Evolutionary conservation across 441 rosid genomes (phyloP).

Genomic region (Erodium trifolium): DNA sequence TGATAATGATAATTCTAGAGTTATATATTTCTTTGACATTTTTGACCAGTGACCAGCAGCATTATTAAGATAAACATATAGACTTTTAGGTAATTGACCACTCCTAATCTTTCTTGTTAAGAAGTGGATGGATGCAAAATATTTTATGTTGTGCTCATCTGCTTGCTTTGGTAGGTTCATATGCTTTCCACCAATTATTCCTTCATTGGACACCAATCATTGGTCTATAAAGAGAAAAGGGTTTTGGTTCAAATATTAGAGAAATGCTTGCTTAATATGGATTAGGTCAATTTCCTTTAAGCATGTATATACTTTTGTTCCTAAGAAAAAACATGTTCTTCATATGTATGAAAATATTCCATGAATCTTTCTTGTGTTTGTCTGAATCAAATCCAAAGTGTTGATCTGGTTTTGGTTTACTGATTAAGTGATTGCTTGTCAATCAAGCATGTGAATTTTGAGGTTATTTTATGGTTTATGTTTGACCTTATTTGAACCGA

Average conservation of each 20-base stretch:
- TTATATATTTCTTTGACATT: background rate
- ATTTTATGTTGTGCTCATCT: constrained; percentile 33
- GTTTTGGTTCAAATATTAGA: constrained; percentile 22
- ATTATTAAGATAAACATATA: constrained; percentile 1
- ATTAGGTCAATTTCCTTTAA: constrained; percentile 30
- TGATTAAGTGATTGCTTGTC: constrained; percentile 33
- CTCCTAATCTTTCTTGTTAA: constrained; percentile 20
- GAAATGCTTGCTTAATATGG: constrained; percentile 19
- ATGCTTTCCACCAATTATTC: constrained; percentile 37
- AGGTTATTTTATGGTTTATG: background rate
- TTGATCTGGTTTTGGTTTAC: constrained; percentile 19
- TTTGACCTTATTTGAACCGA: constrained; percentile 8
- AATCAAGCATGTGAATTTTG: constrained; percentile 21
- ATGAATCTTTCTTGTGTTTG: constrained; percentile 27
- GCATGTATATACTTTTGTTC: constrained; percentile 21
- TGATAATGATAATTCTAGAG: too few species aligned
- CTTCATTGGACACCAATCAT: constrained; percentile 33
- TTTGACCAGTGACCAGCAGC: constrained; percentile 5
- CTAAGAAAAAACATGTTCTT: constrained; percentile 27
- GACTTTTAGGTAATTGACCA: constrained; percentile 27
- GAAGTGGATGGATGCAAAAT: constrained; percentile 6
- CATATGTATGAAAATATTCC: constrained; percentile 20
- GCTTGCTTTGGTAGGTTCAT: constrained; percentile 28
- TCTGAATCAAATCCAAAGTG: constrained; percentile 29
- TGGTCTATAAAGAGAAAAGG: constrained; percentile 24